Base-by-base conservation (phyloP, 257 asterid species). In the Solanum tarapatanum region DNA sequence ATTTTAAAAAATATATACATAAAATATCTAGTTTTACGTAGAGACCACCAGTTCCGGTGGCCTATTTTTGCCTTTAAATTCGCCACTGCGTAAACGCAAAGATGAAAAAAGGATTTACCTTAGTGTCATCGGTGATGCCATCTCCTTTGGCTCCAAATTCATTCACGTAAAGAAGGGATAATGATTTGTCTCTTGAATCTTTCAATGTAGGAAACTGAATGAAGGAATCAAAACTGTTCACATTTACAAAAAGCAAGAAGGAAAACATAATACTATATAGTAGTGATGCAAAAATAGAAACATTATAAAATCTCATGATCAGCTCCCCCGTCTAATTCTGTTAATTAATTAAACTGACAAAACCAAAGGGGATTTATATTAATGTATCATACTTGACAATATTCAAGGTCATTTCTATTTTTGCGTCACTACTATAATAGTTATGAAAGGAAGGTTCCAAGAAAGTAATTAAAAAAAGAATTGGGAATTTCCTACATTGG, bases 131-230 rank as follows among this genome's bases (percentile, higher is more conserved):
- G 30, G 30, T 28, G 30, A 28, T 28, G 30, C 30, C 30, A 28
- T 28, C 30, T 19, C 96, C 96, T 92, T 86, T 89, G 84, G 96
- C 97, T 72, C 97, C 97, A 87, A 89, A 94, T 58, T 94, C 94
- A 33, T 91, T 85, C 70, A 94, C 88, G 77, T 89, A 88, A 60
- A 94, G 89, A 88, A 90, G 85, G n/a, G 89, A 26, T 69, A 43
- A 88, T 84, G 95, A 87, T 35, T 19, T 72, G 83, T 26, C 43
- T 30, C 91, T 88, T 75, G 41, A 64, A 87, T 91, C 76, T 83
- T 94, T 92, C 7, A 86, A 84, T 86, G 88, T 82, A 37, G 92
- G 92, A 41, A 92, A 89, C 88, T 83, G 91, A 87, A 94, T 80
- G 11, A 89, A 21, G 13, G 89, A 91, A 45, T 87, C 84, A 72